These are phyloP conservation scores for Entonaema liquescens DNA, from an alignment of 495 filamentous ascomycete genomes.

Conservation along the genomic window DNA sequence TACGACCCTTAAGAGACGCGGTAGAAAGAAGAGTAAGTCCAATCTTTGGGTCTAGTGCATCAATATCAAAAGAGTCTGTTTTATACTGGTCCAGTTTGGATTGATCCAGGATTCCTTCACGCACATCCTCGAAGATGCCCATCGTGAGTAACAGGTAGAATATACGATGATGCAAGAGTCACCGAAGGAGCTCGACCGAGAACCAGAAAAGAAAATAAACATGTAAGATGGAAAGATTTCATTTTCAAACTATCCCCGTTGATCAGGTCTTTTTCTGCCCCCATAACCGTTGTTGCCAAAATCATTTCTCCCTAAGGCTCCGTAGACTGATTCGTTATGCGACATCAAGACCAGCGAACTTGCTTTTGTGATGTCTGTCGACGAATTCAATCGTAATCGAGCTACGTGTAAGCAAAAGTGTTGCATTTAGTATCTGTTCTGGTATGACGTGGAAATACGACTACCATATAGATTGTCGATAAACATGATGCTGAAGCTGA, in stretches of 20 bases:
- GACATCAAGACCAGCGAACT: neutral
- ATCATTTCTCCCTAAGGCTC: neutral
- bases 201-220: neutral
- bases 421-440: neutral
- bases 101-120: neutral
- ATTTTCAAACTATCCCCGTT: neutral
- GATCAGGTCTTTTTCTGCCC: neutral
- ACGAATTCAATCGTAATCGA: neutral
- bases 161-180: neutral
- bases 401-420: neutral
- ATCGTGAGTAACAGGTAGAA: neutral
- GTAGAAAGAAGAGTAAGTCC: neutral
- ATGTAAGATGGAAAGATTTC: neutral
- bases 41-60: neutral
- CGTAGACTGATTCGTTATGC: neutral
- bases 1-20: neutral
- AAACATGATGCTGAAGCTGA: neutral
- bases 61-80: neutral
- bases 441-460: neutral
- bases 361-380: neutral
- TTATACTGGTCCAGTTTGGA: neutral
- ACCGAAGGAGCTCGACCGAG: neutral
- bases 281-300: neutral
- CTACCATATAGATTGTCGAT: neutral
- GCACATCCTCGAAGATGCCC: neutral